Base-by-base conservation (phyloP, 1,284 basidiomycete genomes). In the Mycena sp. region DNA sequence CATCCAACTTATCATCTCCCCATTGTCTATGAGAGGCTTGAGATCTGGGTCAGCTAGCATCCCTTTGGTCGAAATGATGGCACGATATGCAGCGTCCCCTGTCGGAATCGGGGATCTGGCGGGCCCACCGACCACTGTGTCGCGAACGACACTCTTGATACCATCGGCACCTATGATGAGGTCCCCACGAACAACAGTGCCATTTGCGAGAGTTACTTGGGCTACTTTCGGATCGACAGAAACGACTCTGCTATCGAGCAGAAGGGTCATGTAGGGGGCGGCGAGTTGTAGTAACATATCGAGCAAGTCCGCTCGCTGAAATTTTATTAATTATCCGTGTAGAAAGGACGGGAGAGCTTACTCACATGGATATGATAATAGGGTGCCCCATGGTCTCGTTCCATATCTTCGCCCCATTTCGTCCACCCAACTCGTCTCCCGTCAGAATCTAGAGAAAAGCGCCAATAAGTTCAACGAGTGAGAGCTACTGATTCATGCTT, bases 21-120 rank as follows among this genome's bases (percentile, higher is more conserved):
- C 69, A 12, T 76, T 69, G 19, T 81, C 77, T 1, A 83, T 70
- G 6, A 85, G 70, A 3, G 49, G 3, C 65, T 70, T 48, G 23
- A 88, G 72, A 4, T 85, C 82, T 0, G 85, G 84, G 63, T 88
- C 85, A 11, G 74, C 65, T 6, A 81, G 49, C 72, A 89, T 78
- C 9, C 75, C 67, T 16, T 75, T 71, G 0, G 84, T 78, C 1
- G 83, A 80, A 28, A 88, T 78, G n/a, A 84, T 76, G 5, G 83
- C 83, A 44, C 86, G 78, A 68, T 87, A 88, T 1, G 83, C 85
- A 0, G 85, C 81, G 67, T 89, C 85, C 2, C 86, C 86, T 0
- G 86, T 87, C 4, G 83, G 75, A 5, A 71, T 72, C 0, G 83
- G 76, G 11, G 71, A 26, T 6, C n/a, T 26, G 1, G 11, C 3